Evolutionary conservation across 1,139 yeast genomes (phyloP).

Genomic region (Blastobotrys serpentis): DNA sequence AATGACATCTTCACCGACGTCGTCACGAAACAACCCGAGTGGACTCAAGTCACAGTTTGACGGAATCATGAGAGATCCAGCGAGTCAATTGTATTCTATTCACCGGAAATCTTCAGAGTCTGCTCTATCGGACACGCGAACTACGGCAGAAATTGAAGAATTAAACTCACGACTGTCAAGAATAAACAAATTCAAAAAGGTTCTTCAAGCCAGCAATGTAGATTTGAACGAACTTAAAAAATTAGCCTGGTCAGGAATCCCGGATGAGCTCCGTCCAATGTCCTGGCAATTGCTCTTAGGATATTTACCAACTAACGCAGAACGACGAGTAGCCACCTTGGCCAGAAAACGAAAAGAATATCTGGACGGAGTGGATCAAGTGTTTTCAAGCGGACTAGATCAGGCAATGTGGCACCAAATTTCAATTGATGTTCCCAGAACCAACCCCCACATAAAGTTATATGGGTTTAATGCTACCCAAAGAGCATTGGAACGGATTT

Average conservation of each 20-base stretch:
- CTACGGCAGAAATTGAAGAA: slow-evolving; percentile 51
- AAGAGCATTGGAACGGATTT: slow-evolving; percentile 67
- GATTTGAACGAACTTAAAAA: slow-evolving; percentile 67
- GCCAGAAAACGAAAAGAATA: slow-evolving; percentile 85
- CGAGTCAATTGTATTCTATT: slow-evolving; percentile 40
- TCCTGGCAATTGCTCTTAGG: slow-evolving; percentile 91
- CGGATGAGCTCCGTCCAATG: slow-evolving; percentile 73
- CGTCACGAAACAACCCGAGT: slow-evolving; percentile 18
- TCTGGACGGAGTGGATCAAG: slow-evolving; percentile 63
- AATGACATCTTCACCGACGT: slow-evolving; percentile 8
- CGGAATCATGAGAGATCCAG: slow-evolving; percentile 42
- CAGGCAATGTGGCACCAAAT: slow-evolving; percentile 93
- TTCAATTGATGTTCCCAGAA: slow-evolving; percentile 90
- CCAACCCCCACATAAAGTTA: slow-evolving; percentile 79
- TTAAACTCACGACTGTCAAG: slow-evolving; percentile 60
- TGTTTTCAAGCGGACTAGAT: slow-evolving; percentile 64
- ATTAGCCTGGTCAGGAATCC: slow-evolving; percentile 94
- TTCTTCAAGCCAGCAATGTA: slow-evolving; percentile 61
- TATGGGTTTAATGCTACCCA: slow-evolving; percentile 74
- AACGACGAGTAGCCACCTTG: slow-evolving; percentile 68
- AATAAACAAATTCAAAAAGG: slow-evolving; percentile 63
- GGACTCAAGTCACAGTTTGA: slow-evolving; percentile 39
- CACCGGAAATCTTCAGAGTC: slow-evolving; percentile 27
- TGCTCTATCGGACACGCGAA: slow-evolving; percentile 18
- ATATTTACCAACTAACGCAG: slow-evolving; percentile 80